Percentiles rank a stretch among this genome's conserved stretches.
phyloP scores from a whole-genome alignment of 2,329 filamentous ascomycete genomes.

The Domatiomyces globalis region DNA sequence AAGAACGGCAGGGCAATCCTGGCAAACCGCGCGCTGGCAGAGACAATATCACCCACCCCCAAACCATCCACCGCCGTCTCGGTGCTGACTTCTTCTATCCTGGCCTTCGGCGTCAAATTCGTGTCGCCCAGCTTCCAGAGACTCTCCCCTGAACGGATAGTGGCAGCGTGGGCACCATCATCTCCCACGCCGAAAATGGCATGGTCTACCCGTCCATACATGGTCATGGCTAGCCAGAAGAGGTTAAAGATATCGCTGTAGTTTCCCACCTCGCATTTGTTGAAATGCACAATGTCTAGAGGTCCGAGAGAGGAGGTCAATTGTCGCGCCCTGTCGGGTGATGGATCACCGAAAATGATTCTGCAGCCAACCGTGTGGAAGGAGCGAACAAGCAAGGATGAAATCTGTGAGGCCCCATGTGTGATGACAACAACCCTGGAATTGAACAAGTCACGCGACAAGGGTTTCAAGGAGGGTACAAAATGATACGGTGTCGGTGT shows the following conservation, averaged over 20 bases:
- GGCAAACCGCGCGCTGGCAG: conserved; percentile 34
- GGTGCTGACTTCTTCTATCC: conserved; percentile 28
- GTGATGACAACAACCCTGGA: conserved; percentile 15
- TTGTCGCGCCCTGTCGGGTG: conserved; percentile 14
- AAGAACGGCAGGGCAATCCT: conserved; percentile 38
- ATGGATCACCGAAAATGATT: conserved; percentile 31
- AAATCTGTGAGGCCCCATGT: conserved; percentile 30
- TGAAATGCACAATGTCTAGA: conserved; percentile 23
- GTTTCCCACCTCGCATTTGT: conserved; percentile 29
- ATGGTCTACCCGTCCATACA: conserved; percentile 36
- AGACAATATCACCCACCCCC: conserved; percentile 34
- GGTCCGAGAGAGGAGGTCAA: conserved; percentile 12
- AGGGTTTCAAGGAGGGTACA: background rate
- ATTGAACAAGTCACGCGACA: conserved; percentile 10
- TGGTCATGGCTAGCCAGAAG: conserved; percentile 33
- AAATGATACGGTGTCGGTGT: background rate
- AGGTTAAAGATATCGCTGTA: conserved; percentile 35
- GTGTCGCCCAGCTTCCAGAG: conserved; percentile 12
- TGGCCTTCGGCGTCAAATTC: conserved; percentile 24
- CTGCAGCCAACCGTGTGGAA: conserved; percentile 28
- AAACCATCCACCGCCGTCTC: conserved; percentile 17
- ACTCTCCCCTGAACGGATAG: conserved; percentile 10
- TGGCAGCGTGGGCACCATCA: conserved; percentile 11
- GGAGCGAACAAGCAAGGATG: conserved; percentile 28
- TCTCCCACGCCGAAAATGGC: conserved; percentile 25